These are phyloP conservation scores for Penicillium malachiteum DNA, from an alignment of 495 filamentous ascomycete genomes.

Conservation along the genomic window DNA sequence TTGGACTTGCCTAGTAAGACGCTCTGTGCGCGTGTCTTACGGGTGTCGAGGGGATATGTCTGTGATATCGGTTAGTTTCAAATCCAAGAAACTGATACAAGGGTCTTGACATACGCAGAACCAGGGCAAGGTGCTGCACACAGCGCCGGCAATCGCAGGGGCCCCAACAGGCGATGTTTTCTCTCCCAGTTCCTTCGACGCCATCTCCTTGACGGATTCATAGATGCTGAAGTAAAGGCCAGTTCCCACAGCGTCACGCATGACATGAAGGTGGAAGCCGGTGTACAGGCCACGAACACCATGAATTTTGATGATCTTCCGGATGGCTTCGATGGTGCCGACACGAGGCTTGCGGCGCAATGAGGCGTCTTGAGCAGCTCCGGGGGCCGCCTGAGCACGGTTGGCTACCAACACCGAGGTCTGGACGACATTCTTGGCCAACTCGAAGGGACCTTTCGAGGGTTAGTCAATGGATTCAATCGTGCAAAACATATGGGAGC, in stretches of 20 bases:
- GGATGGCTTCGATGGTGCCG: conserved; percentile 76
- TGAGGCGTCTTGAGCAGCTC: conserved; percentile 56
- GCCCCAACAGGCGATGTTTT: conserved; percentile 41
- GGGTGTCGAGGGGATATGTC: conserved; percentile 51
- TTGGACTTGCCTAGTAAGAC: conserved; percentile 44
- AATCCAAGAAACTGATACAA: not conserved
- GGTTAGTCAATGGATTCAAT: not conserved
- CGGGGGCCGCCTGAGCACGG: conserved; percentile 57
- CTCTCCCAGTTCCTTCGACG: conserved; percentile 55
- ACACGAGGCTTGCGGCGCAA: conserved; percentile 71
- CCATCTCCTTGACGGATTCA: conserved; percentile 82
- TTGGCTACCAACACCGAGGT: conserved; percentile 80
- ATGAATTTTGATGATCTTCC: conserved; percentile 73
- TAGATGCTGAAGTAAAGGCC: conserved; percentile 91
- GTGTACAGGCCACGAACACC: conserved; percentile 81
- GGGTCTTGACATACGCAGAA: conserved; percentile 38
- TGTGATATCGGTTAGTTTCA: conserved; percentile 20
- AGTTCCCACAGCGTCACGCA: conserved; percentile 86
- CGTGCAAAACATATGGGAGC: conserved; percentile 23
- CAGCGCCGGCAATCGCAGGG: conserved; percentile 44
- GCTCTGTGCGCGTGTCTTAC: conserved; percentile 51
- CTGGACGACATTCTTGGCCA: conserved; percentile 91
- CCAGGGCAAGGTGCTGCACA: conserved; percentile 51
- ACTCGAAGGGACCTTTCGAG: conserved; percentile 77
- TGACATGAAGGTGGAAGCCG: conserved; percentile 76